These are phyloP conservation scores for Leishmania tarentolae DNA, from an alignment of 208 protist genomes.

Conservation along the genomic window DNA sequence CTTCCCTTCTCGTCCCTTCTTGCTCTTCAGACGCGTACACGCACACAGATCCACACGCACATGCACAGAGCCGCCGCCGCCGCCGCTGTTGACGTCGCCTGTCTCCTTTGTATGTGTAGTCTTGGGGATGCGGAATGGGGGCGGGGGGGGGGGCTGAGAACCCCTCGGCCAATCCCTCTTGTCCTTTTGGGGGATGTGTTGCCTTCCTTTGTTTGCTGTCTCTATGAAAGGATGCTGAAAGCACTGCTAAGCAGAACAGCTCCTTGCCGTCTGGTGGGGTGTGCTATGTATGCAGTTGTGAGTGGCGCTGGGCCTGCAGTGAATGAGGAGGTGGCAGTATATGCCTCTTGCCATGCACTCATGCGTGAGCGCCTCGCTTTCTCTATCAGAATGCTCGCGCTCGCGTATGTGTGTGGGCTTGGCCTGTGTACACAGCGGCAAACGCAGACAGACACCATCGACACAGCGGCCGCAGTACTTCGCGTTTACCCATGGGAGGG, in stretches of 20 bases:
- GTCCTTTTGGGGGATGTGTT: not conserved
- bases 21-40: not conserved
- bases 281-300: not conserved
- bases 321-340: not conserved
- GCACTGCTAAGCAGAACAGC: not conserved
- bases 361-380: not conserved
- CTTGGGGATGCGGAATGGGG: too few relatives aligned
- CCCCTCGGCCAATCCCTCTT: not conserved
- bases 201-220: not conserved
- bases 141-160: not conserved
- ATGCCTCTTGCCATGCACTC: not conserved
- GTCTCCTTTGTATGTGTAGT: not conserved
- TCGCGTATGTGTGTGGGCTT: not conserved
- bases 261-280: not conserved
- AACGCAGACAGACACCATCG: not conserved
- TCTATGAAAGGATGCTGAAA: slow-evolving; percentile 2
- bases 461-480: not conserved
- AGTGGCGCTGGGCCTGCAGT: too few relatives aligned
- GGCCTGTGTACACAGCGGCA: not conserved
- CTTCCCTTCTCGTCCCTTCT: not conserved
- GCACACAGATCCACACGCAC: not conserved
- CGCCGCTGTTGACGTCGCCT: not conserved
- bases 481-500: not conserved
- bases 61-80: not conserved
- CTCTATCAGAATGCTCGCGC: not conserved